Base-by-base conservation (phyloP, 768 basidiomycete genomes). In the Mycena leptocephala region DNA sequence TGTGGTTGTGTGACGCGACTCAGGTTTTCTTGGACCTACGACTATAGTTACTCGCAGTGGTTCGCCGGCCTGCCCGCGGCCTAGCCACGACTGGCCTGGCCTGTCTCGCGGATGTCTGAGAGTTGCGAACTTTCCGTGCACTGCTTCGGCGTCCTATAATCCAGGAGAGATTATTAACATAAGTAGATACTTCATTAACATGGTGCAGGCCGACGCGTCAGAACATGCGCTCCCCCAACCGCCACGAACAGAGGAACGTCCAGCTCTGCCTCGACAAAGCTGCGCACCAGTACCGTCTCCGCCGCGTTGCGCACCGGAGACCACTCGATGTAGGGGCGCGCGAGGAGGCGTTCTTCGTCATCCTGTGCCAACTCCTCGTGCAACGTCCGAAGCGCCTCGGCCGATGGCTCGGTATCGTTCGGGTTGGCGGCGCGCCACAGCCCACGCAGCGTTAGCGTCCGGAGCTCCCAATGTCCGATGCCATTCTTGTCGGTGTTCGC, bases 161-260 rank as follows among this genome's bases (percentile, higher is more conserved):
- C n/a, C n/a, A n/a, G n/a, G n/a, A n/a, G n/a, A n/a, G n/a, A n/a
- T n/a, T n/a, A n/a, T n/a, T n/a, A n/a, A n/a, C n/a, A n/a, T n/a
- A n/a, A n/a, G n/a, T n/a, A n/a, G n/a, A n/a, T n/a, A n/a, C n/a
- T n/a, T n/a, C n/a, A n/a, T n/a, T n/a, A n/a, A n/a, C n/a, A n/a
- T n/a, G n/a, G n/a, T n/a, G n/a, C n/a, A n/a, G 39, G 39, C 11
- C 9, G 39, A 55, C 62, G 62, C 28, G 51, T 28, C 33, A 74
- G 33, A 30, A 74, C 65, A 9, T 64, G 72, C 2, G 73, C 58
- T 20, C 73, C 73, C 9, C 73, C 73, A 37, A 75, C 67, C 2
- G 66, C 73, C 22, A 75, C 30, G 41, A 75, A 62, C 26, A 61
- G 66, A 0, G 73, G 37, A 18, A n/a, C 20, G 0, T 53, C 59